phyloP scores from a whole-genome alignment of 306 rosid species.

The Vigna unguiculata region DNA sequence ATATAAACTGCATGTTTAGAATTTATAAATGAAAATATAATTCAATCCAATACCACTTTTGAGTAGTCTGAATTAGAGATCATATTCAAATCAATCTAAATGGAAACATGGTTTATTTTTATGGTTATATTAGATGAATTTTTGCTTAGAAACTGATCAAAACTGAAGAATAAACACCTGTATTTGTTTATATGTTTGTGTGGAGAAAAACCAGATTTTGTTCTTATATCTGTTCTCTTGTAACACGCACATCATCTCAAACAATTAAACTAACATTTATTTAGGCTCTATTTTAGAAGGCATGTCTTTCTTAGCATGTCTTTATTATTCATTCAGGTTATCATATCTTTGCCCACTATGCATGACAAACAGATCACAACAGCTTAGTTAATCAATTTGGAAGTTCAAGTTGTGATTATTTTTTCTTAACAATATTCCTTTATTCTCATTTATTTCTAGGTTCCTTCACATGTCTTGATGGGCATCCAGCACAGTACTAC shows the following conservation, averaged over 20 bases:
- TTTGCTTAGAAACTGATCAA: neutral
- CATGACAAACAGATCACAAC: conserved; percentile 4
- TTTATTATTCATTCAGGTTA: neutral
- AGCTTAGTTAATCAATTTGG: conserved; percentile 15
- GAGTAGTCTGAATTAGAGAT: neutral
- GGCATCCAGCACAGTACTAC: conserved; percentile 66
- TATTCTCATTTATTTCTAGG: conserved; percentile 49
- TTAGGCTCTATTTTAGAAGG: conserved; percentile 17
- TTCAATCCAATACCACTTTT: neutral
- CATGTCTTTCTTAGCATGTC: neutral
- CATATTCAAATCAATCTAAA: neutral
- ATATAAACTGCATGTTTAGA: neutral
- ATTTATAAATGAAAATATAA: neutral
- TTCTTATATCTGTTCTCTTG: neutral
- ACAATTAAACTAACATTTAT: neutral
- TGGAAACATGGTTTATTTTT: neutral
- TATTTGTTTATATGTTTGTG: neutral
- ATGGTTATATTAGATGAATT: neutral
- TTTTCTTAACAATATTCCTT: conserved; percentile 6
- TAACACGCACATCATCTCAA: neutral
- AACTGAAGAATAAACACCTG: neutral
- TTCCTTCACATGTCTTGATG: conserved; percentile 79
- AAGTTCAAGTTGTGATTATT: conserved; percentile 8
- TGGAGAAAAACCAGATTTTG: neutral
- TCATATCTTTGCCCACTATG: neutral